Conservation (phyloP, 208 protist genomes). For the Herpetomonas tarakana region DNA sequence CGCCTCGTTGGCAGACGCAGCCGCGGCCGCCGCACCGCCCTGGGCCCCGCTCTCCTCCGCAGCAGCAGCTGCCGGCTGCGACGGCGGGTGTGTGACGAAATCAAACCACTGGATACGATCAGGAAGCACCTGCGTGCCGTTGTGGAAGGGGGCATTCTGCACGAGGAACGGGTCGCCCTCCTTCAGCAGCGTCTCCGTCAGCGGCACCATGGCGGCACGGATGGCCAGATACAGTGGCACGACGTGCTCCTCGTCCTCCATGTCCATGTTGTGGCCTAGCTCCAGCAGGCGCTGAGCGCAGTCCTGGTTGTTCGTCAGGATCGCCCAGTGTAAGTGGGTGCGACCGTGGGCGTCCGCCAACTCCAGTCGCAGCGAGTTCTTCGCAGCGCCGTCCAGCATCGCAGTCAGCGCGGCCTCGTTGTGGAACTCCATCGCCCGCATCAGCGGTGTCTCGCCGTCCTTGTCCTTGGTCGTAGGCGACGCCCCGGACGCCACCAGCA, state of each 20-base stretch:
- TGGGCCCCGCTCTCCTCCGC: neutral
- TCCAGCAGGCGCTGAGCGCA: conserved; percentile 64
- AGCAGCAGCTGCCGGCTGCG: too few species aligned
- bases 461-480: conserved; percentile 73
- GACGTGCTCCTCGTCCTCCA: conserved; percentile 63
- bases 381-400: conserved; percentile 42
- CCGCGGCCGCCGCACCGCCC: too few species aligned
- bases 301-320: conserved; percentile 56
- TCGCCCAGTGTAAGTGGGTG: conserved; percentile 72
- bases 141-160: conserved; percentile 80
- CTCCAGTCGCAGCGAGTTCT: conserved; percentile 49
- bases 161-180: conserved; percentile 63
- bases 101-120: conserved; percentile 76
- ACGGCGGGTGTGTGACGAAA: conserved; percentile 28
- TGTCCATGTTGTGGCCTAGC: conserved; percentile 51
- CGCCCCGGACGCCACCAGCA: conserved; percentile 62
- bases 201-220: conserved; percentile 47
- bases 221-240: conserved; percentile 65
- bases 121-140: conserved; percentile 61
- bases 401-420: conserved; percentile 45
- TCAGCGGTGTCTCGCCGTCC: conserved; percentile 67
- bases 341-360: conserved; percentile 51
- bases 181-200: conserved; percentile 44
- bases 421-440: conserved; percentile 76
- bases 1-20: conserved; percentile 8